A percentile compares a stretch with the other conserved stretches of the same genome.
Evolutionary conservation across 2,329 filamentous ascomycete genomes (phyloP).

Genomic region (Alternaria infectoria): DNA sequence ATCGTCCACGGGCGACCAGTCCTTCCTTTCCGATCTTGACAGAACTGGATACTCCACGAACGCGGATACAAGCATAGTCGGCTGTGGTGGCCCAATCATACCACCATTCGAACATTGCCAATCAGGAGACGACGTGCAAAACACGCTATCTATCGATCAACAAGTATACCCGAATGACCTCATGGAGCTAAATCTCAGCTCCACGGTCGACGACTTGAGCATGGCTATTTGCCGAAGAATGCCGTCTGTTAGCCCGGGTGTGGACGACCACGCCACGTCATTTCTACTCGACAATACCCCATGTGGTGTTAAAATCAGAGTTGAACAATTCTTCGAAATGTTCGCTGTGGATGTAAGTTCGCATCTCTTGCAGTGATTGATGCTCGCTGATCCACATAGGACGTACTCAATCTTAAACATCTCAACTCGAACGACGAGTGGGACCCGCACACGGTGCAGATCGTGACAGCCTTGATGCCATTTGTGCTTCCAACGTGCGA

Average conservation of each 20-base stretch:
- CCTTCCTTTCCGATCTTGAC: background rate
- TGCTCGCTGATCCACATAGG: background rate
- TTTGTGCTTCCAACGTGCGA: background rate
- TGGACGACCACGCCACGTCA: background rate
- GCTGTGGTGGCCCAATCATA: background rate
- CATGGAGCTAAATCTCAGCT: background rate
- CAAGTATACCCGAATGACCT: background rate
- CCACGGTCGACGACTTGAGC: background rate
- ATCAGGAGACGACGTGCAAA: background rate
- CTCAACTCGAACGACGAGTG: background rate
- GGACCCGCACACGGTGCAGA: background rate
- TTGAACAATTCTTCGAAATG: background rate
- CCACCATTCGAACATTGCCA: background rate
- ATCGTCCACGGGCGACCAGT: background rate
- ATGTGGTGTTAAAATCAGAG: background rate
- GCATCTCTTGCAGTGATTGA: background rate
- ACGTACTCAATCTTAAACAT: background rate
- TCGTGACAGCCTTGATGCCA: background rate
- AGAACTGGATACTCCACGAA: background rate
- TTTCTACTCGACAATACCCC: background rate
- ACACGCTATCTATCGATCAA: background rate
- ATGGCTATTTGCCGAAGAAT: background rate
- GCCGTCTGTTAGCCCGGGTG: background rate
- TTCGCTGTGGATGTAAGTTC: background rate
- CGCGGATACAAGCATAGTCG: background rate